Evolutionary conservation across 768 basidiomycete genomes (phyloP), one percentile per base, ranked within the genome.

Genomic region (Exidia glandulosa): DNA sequence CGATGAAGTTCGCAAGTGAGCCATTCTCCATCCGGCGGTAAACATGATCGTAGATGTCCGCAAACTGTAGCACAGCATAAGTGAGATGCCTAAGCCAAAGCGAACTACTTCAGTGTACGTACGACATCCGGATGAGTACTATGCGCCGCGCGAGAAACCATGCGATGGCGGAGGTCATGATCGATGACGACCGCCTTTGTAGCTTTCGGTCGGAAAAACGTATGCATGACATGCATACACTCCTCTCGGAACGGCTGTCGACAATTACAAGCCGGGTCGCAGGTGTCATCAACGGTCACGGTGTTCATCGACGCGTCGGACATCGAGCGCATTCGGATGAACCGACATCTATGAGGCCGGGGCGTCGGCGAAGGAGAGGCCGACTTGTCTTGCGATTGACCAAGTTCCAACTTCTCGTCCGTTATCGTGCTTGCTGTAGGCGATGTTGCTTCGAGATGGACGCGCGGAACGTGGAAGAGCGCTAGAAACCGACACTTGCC

Each of bases 121-220:
- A 75, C 74, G 12, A 69, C 68, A 63, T 75, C 71, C 3, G 75
- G 75, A 63, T 76, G 74, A 4, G 68, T 73, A 59, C 62, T 71
- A 33, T 63, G 57, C 0, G 68, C 66, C 12, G 73, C 63, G 48
- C 69, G 65, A 19, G 63, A 62, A 36, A 76, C 66, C 2, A 68
- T 63, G 3, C 64, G 65, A 33, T 73, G 66, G 16, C 73, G 70
- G 7, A 72, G 54, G 13, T 34, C 29, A 3, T 66, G 58, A 27
- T 68, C 66, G 14, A 72, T 63, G 32, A 52, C 59, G 56, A 67
- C 63, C 62, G 64, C 61, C 64, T 64, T 61, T 45, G 62, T 29
- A 2, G 64, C 33, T 31, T 66, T 60, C 41, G 69, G 64, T 16
- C 60, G 29, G 25, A 67, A 62, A 61, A 71, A 68, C 5, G 66